Base-by-base conservation (phyloP, 192 early-diverging fungal genomes). In the Coemansia sp. region DNA sequence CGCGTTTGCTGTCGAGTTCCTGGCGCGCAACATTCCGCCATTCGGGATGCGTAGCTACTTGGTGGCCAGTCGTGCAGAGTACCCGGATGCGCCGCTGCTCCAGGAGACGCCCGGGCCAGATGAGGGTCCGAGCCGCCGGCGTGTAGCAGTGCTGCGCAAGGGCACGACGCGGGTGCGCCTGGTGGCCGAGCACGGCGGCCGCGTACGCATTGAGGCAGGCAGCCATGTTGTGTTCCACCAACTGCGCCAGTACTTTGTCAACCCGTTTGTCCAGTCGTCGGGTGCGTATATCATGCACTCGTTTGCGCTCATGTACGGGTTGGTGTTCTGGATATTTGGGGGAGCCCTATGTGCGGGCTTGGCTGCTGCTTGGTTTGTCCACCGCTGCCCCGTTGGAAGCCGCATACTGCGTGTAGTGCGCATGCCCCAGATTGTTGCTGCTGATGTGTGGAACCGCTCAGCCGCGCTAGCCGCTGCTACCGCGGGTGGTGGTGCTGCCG, bases 221-320 rank as follows among this genome's bases (percentile, higher is more conserved):
- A 38, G 25, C 13, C 44, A 36, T 1, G 53, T 51, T n/a, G 49
- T 70, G 30, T 21, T 29, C 37, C 61, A 64, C 31, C 25, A 51
- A 40, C 40, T 72, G 47, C 56, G 62, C 0, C 46, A 64, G 53
- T 72, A 72, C 49, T 54, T 60, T 19, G 53, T 54, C 34, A 72
- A 72, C 46, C 68, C 68, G 22, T 44, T 17, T 0, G 49, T 72
- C 28, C 68, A 72, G 53, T 16, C 68, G 3, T 72, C 68, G 21
- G 68, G 68, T 21, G 68, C 68, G 5, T 72, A 72, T 37, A 20
- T 72, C 26, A 72, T 72, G 68, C 68, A 72, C 38, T 72, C 68
- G 51, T 72, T 72, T 34, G 51, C 44, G 47, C 53, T 72, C 30
- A 72, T 72, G 68, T 72, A 60, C 47, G 36, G 36, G 13, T 1